phyloP scores from a whole-genome alignment of 169 alveolate genomes.

The Eimeria mitis region DNA sequence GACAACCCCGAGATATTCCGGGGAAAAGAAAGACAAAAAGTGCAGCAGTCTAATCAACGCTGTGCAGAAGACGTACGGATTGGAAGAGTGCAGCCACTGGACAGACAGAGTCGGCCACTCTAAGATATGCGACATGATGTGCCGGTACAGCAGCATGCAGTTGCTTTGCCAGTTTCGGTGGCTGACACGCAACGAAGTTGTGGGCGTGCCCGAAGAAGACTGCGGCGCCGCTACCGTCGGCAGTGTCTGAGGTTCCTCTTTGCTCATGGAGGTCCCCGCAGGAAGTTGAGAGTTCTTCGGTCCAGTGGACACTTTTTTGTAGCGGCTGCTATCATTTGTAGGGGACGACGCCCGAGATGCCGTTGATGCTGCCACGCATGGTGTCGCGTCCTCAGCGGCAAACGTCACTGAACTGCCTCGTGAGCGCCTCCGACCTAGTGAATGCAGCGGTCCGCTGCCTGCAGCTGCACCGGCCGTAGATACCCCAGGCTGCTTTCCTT shows the following conservation, averaged over 20 bases:
- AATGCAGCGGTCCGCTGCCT: constrained; percentile 3
- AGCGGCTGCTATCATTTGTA: constrained; percentile 33
- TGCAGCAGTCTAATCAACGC: background rate
- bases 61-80: constrained; percentile 66
- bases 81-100: constrained; percentile 91
- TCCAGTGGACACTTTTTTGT: background rate
- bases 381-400: constrained; percentile 23
- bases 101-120: constrained; percentile 99
- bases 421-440: constrained; percentile 21
- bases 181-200: constrained; percentile 72
- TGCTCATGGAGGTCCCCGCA: constrained; percentile 36
- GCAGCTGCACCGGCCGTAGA: constrained; percentile 5
- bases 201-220: constrained; percentile 31
- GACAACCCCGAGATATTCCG: background rate
- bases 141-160: constrained; percentile 97
- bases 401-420: constrained; percentile 70
- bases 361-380: constrained; percentile 55
- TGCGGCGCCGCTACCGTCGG: background rate
- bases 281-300: constrained; percentile 30
- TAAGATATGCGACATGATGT: constrained; percentile 94
- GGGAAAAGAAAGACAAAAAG: background rate
- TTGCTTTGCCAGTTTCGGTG: constrained; percentile 96
- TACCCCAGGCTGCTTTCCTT: constrained; percentile 18
- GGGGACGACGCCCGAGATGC: constrained; percentile 28
- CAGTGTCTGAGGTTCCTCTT: background rate